A percentile compares a stretch with the other conserved stretches of the same genome.
Conservation (phyloP, 2,329 filamentous ascomycete species). For the Fusarium chlamydosporum region DNA sequence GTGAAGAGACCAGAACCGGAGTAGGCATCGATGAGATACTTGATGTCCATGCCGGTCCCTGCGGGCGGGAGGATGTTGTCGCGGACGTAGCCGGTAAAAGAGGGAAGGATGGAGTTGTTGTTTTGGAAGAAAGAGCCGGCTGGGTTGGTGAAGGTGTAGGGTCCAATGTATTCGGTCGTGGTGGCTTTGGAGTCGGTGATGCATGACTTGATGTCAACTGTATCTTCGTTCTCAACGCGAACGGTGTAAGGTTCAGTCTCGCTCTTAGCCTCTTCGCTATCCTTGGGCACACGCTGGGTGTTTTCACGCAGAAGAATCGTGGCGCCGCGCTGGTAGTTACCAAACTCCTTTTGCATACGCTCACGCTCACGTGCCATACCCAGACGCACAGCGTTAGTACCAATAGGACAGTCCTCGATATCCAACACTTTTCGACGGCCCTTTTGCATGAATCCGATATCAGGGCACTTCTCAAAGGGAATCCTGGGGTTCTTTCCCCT, state of each 20-base stretch:
- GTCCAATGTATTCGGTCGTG: constrained; percentile 88
- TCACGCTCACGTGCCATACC: constrained; percentile 85
- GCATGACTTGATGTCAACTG: constrained; percentile 87
- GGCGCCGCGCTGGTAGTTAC: constrained; percentile 82
- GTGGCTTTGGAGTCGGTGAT: constrained; percentile 87
- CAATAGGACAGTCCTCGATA: constrained; percentile 97
- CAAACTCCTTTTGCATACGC: constrained; percentile 78
- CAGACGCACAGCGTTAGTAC: constrained; percentile 84
- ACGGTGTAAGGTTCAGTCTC: constrained; percentile 56
- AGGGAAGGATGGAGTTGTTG: constrained; percentile 96
- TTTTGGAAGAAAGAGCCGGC: constrained; percentile 99
- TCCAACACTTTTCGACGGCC: constrained; percentile 85
- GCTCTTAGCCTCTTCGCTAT: constrained; percentile 50
- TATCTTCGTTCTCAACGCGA: constrained; percentile 66
- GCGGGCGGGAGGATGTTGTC: constrained; percentile 76
- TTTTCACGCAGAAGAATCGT: constrained; percentile 91
- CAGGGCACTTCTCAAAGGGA: constrained; percentile 74
- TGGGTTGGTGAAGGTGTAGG: constrained; percentile 88
- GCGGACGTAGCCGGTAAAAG: constrained; percentile 89
- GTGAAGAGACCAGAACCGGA: constrained; percentile 98
- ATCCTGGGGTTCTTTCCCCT: constrained; percentile 64
- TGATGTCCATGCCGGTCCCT: constrained; percentile 64
- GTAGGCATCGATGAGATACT: constrained; percentile 96
- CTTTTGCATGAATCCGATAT: constrained; percentile 92
- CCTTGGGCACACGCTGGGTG: constrained; percentile 76